Base-by-base conservation (phyloP, 768 basidiomycete genomes). In the Fomitopsis pulvina region DNA sequence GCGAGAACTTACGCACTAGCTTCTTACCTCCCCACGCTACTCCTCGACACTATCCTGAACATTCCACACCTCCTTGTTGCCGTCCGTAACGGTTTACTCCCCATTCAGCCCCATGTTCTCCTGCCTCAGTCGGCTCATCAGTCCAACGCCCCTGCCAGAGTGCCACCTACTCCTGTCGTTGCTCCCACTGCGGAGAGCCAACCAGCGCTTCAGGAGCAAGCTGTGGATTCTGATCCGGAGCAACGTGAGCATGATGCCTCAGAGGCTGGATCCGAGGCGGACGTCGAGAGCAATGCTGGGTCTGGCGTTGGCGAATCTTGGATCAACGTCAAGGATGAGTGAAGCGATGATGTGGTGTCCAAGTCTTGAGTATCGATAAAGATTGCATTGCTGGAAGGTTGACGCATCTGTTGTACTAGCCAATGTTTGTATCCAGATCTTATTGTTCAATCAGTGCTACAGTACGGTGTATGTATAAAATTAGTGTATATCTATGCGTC, bases 1-100 rank as follows among this genome's bases (percentile, higher is more conserved):
- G 89, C 87, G 4, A 67, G 70, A 28, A 87, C 87, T 5, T 90
- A 90, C 57, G 72, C 73, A 45, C 42, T 83, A 21, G 87, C 86
- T 4, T 88, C 88, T 0, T 71, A 78, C 57, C 77, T 92, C 40
- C 89, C 89, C 7, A 65, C 77, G 6, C 57, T 75, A 20, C 41
- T 90, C 37, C 72, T 91, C 39, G 86, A 92, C 58, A 57, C 67
- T 14, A 67, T 92, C 39, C 67, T 92, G 51, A 78, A 69, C 57
- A 69, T 90, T 27, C 89, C 89, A 2, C 76, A 84, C 53, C 55
- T 79, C 59, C 68, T 91, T 45, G 73, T 85, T 38, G 74, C 74
- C 37, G 56, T 83, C 45, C 78, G 85, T 32, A 83, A 84, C 62
- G 69, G 76, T 29, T 70, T 90, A 49, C 60, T 83, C 21, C 76